phyloP scores from a whole-genome alignment of 1,139 yeast species.

The Hanseniaspora uvarum region DNA sequence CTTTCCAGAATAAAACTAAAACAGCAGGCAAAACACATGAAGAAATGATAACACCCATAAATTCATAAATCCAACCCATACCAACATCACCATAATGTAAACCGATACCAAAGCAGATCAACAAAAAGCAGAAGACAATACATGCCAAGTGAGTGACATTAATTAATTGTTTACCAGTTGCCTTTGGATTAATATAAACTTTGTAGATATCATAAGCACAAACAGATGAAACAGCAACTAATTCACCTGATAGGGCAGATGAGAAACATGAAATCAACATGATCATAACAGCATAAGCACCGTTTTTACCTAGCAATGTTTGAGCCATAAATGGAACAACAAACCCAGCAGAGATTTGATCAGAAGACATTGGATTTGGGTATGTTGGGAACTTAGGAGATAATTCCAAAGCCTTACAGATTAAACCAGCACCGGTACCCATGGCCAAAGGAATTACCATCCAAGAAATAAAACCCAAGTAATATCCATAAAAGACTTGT shows the following conservation, averaged over 20 bases:
- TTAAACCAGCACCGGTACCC: constrained; percentile 76
- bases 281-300: constrained; percentile 69
- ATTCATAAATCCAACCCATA: constrained; percentile 76
- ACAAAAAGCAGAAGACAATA: constrained; percentile 50
- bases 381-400: constrained; percentile 67
- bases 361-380: constrained; percentile 53
- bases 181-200: constrained; percentile 66
- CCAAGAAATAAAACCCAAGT: constrained; percentile 87
- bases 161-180: constrained; percentile 62
- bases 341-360: constrained; percentile 68
- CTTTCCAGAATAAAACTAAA: constrained; percentile 56
- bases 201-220: constrained; percentile 78
- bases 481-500: constrained; percentile 81
- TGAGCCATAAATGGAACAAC: constrained; percentile 81
- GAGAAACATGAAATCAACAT: constrained; percentile 77
- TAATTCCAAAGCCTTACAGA: constrained; percentile 60
- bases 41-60: constrained; percentile 80
- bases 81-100: constrained; percentile 70
- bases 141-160: constrained; percentile 58
- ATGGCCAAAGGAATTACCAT: constrained; percentile 76
- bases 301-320: constrained; percentile 74
- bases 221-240: constrained; percentile 76
- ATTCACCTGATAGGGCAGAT: constrained; percentile 75
- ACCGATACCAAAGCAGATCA: constrained; percentile 79
- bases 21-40: constrained; percentile 76